A percentile compares a stretch with the other conserved stretches of the same genome.
Evolutionary conservation across 768 basidiomycete species (phyloP).

Genomic region (Tremella fuciformis): DNA sequence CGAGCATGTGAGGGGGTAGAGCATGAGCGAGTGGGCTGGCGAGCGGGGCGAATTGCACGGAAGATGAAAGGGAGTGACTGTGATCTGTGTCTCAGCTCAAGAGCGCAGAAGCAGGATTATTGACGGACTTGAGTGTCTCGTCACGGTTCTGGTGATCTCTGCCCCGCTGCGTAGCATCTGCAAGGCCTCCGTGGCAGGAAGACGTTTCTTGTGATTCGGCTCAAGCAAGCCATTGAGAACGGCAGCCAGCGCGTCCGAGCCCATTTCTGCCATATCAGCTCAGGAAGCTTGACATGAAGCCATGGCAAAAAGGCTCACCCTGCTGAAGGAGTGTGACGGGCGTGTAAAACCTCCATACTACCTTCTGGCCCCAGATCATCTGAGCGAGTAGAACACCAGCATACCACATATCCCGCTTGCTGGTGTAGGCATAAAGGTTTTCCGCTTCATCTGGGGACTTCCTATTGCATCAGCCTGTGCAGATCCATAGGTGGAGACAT

Average conservation of each 20-base stretch:
- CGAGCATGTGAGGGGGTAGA: too few species aligned
- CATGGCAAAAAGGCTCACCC: conserved; percentile 26
- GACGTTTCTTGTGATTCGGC: conserved; percentile 36
- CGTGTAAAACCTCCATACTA: conserved; percentile 55
- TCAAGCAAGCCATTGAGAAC: conserved; percentile 42
- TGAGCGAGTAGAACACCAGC: conserved; percentile 76
- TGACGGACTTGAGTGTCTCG: too few species aligned
- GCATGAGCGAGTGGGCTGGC: too few species aligned
- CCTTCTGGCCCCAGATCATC: conserved; percentile 77
- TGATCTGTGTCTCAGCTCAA: too few species aligned
- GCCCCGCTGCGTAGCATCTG: conserved; percentile 14
- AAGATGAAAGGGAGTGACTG: too few species aligned
- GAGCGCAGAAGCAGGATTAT: too few species aligned
- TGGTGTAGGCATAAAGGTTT: conserved; percentile 72
- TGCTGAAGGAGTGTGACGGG: conserved; percentile 45
- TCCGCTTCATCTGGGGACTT: conserved; percentile 73
- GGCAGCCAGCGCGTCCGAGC: conserved; percentile 34
- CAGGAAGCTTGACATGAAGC: too few species aligned
- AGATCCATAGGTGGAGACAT: conserved; percentile 46
- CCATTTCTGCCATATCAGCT: conserved; percentile 1
- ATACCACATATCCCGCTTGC: conserved; percentile 75
- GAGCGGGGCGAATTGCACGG: too few species aligned
- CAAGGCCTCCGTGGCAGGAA: conserved; percentile 40
- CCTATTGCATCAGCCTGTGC: conserved; percentile 52
- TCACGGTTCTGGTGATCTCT: conserved; percentile 14